Percentiles rank a stretch among this genome's conserved stretches.
Conservation (phyloP, 2,329 filamentous ascomycete species). For the Pseudopyricularia cyperi region DNA sequence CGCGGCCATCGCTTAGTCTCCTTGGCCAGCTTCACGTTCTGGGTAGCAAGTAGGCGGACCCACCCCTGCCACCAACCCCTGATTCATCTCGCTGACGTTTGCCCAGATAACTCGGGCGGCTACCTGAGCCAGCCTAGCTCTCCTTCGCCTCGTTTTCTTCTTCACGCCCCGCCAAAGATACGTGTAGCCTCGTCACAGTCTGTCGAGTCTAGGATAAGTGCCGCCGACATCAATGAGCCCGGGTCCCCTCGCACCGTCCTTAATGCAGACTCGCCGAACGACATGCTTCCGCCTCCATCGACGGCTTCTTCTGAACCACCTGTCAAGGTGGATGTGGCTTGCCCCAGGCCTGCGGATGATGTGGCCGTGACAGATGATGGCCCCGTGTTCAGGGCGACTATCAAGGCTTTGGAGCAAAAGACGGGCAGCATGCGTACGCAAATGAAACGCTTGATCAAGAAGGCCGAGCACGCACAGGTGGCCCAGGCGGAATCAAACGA, state of each 20-base stretch:
- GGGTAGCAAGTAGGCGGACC: constrained; percentile 58
- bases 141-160: constrained; percentile 59
- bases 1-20: constrained; percentile 80
- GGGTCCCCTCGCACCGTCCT: constrained; percentile 33
- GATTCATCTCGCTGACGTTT: constrained; percentile 7
- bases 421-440: constrained; percentile 85
- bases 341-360: constrained; percentile 75
- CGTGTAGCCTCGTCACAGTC: constrained; percentile 81
- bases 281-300: constrained; percentile 9
- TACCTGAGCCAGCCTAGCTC: constrained; percentile 46
- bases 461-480: constrained; percentile 75
- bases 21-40: constrained; percentile 87
- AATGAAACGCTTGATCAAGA: constrained; percentile 93
- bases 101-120: constrained; percentile 25
- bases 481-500: constrained; percentile 79
- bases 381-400: constrained; percentile 87
- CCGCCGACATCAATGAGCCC: constrained; percentile 52
- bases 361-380: constrained; percentile 80
- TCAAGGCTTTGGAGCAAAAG: constrained; percentile 93
- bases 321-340: constrained; percentile 79
- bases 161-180: constrained; percentile 61
- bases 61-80: not conserved
- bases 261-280: constrained; percentile 18
- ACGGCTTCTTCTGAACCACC: constrained; percentile 17
- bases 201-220: constrained; percentile 68